A percentile compares a stretch with the other conserved stretches of the same genome.
These are phyloP conservation scores for Collybiopsis luxurians DNA, from an alignment of 768 basidiomycete genomes.

Conservation along the genomic window DNA sequence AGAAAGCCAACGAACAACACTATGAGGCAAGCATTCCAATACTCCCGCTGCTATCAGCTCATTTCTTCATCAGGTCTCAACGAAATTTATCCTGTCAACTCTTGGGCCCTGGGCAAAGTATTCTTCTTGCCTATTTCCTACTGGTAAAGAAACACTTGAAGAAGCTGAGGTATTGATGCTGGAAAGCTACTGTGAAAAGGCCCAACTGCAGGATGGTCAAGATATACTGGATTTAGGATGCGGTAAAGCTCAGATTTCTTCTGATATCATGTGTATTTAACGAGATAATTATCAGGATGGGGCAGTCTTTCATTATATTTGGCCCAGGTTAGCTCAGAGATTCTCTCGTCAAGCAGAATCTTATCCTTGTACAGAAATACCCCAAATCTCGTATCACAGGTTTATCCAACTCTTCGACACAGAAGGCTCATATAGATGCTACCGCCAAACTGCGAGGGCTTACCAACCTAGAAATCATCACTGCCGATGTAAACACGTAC, in stretches of 20 bases:
- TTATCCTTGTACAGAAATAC: constrained; percentile 47
- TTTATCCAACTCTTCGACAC: constrained; percentile 66
- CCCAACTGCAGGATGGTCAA: constrained; percentile 56
- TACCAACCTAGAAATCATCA: constrained; percentile 61
- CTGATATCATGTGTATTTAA: background rate
- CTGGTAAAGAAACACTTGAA: constrained; percentile 54
- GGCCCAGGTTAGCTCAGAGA: constrained; percentile 40
- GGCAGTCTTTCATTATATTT: constrained; percentile 68
- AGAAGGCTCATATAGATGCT: constrained; percentile 61
- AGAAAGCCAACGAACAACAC: constrained; percentile 74
- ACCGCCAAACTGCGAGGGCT: constrained; percentile 46
- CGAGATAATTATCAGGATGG: constrained; percentile 44
- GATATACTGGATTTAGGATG: constrained; percentile 70
- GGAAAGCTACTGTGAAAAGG: constrained; percentile 65
- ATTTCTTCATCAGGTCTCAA: constrained; percentile 41
- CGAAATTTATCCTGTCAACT: constrained; percentile 62
- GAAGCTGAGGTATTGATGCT: constrained; percentile 68
- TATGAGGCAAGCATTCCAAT: constrained; percentile 51
- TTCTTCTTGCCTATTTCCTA: constrained; percentile 63
- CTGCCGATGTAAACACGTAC: constrained; percentile 63
- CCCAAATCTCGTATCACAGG: constrained; percentile 60
- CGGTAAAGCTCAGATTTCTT: constrained; percentile 32
- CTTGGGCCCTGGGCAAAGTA: constrained; percentile 67
- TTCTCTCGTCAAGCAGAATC: background rate
- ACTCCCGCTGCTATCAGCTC: background rate